A percentile compares a stretch with the other conserved stretches of the same genome.
Evolutionary conservation across 331 rosid species (phyloP).

Genomic region (Phaseolus coccineus): DNA sequence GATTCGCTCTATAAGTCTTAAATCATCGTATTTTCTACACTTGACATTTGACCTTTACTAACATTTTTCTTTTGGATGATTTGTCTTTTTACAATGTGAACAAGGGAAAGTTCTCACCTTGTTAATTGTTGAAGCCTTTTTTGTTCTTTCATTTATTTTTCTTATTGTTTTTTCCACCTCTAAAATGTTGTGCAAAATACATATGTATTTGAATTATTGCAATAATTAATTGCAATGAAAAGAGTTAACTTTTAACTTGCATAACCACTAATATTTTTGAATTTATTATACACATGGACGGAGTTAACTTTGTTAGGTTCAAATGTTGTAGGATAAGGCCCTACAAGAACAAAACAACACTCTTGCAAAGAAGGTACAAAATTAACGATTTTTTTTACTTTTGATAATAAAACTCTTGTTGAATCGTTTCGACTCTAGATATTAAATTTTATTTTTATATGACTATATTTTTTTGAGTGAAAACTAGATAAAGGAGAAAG

Average conservation of each 20-base stretch:
- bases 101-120: not conserved
- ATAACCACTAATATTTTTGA: too few relatives aligned
- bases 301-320: not conserved
- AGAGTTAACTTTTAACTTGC: not conserved
- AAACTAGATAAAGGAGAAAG: slow-evolving; percentile 72
- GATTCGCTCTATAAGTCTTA: not conserved
- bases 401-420: not conserved
- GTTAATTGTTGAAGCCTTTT: not conserved
- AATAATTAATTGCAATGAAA: not conserved
- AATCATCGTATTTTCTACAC: not conserved
- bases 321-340: slow-evolving; percentile 61
- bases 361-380: slow-evolving; percentile 62
- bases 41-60: too few relatives aligned
- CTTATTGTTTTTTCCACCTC: too few relatives aligned
- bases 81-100: not conserved
- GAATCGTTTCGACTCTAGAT: too few relatives aligned
- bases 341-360: slow-evolving; percentile 72
- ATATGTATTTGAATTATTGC: not conserved
- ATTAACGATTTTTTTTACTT: not conserved
- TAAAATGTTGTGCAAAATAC: too few relatives aligned
- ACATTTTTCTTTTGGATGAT: not conserved
- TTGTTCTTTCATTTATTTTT: too few relatives aligned
- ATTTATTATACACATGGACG: not conserved
- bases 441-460: not conserved
- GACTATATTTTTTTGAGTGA: not conserved